Evolutionary conservation across 371 early-diverging fungal genomes (phyloP), one percentile per base, ranked within the genome.

Genomic region (Dinochytrium kinnereticum): DNA sequence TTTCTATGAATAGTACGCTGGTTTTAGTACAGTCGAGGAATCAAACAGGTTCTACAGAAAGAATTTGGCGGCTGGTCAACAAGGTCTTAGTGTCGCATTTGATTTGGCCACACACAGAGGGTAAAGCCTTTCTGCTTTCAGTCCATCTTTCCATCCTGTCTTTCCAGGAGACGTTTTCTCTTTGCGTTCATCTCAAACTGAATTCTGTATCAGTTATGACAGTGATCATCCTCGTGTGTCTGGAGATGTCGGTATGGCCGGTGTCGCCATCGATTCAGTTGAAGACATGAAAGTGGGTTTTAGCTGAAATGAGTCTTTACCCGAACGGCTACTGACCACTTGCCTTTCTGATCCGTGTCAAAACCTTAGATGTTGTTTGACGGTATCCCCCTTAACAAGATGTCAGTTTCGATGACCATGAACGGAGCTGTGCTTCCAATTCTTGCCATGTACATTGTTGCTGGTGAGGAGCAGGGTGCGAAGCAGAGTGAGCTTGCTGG

Each of bases 181-280:
- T 53, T 34, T 24, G 21, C 37, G 38, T 40, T 57, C 59, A 0
- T 76, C 26, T 1, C 37, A 15, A 7, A 24, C 19, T 44, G 7
- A 70, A 33, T 1, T 61, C 38, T 68, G 82, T 50, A 51, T 51
- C 51, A 82, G 89, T 0, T 94, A 94, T 73, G 95, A 94, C 75
- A 91, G 91, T 3, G 95, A 94, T 79, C 93, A 94, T 67, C 93
- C 93, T 24, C 89, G 94, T 68, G 94, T 93, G 19, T 77, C 88
- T 1, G 95, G 95, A 72, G 95, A 94, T 80, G 95, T 94, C 33
- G 95, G 95, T 33, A 94, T 94, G 95, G 95, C 95, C 30, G 95
- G 95, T 69, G 95, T 94, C 64, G 95, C 95, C 40, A 94, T 94
- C 73, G 95, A 94, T 80, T 86, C 91, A 5, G 91, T 94, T 17